Evolutionary conservation across 202 grass and related monocot species (phyloP), one percentile per base, ranked within the genome.

Genomic region (Panicum virgatum): DNA sequence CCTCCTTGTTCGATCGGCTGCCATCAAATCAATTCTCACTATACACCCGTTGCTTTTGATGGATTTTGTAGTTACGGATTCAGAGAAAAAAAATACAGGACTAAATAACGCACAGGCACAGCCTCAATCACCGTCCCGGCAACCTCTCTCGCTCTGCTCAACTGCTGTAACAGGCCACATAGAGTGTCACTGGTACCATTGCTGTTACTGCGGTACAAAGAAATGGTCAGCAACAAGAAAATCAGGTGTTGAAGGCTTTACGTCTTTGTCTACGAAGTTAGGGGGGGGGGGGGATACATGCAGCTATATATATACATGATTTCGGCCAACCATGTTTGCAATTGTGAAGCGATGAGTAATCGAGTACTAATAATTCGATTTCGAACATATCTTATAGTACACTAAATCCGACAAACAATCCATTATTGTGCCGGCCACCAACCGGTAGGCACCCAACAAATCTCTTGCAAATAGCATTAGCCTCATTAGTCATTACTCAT

Each of bases 351-450:
- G 14, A 78, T 65, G 69, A 65, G 40, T 7, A 34, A 34, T 34
- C 65, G 69, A 65, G 40, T 10, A 15, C 34, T 30, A 30, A 89
- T 78, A 66, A 77, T 78, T 82, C 39, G 48, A 50, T 81, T 65
- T 82, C 59, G 66, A 82, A 18, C 36, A 73, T 77, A 67, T 48
- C 65, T 10, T 37, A 13, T 79, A 34, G 4, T 34, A 34, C 32
- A 39, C 16, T 51, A 14, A 12, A n/a, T 39, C 61, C 60, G 51
- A 79, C 79, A 53, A 86, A 73, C 73, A 11, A 46, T 9, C 40
- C 26, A 86, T 86, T 67, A 85, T 82, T 13, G 65, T 73, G 79
- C 79, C 83, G 34, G 83, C 66, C 73, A 82, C 79, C 79, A 89
- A 82, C 83, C 43, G 20, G 43, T 68, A 78, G 2, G 12, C 30